Evolutionary conservation across 768 basidiomycete species (phyloP).

Genomic region (Phlebiopsis flavidoalba): DNA sequence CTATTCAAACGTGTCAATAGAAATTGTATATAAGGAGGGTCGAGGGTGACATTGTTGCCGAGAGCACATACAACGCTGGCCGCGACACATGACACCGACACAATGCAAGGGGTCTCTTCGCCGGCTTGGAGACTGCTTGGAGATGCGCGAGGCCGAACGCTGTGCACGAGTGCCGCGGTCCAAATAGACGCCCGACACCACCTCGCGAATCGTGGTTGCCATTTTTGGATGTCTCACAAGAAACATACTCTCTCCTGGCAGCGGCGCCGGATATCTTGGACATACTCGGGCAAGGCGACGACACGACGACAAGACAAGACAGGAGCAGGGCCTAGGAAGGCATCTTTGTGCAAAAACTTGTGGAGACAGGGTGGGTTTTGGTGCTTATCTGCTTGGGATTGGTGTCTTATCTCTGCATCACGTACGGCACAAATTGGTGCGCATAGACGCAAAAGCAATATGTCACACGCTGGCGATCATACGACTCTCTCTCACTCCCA

Average conservation of each 20-base stretch:
- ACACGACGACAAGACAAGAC: not conserved
- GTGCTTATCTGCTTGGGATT: slow-evolving; percentile 5
- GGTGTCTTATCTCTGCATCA: slow-evolving; percentile 9
- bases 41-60: no score
- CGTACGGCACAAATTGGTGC: slow-evolving; percentile 1
- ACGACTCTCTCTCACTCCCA: slow-evolving; percentile 61
- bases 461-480: slow-evolving; percentile 29
- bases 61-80: no score
- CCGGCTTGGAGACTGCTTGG: no score
- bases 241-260: not conserved
- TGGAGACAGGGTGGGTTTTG: slow-evolving; percentile 7
- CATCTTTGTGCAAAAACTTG: not conserved
- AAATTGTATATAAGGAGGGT: no score
- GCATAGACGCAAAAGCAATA: slow-evolving; percentile 14
- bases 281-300: not conserved
- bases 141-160: no score
- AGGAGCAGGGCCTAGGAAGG: not conserved
- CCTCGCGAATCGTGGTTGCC: not conserved
- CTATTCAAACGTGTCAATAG: no score
- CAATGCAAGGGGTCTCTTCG: no score
- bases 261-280: not conserved
- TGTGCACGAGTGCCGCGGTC: no score
- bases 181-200: not conserved
- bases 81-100: no score
- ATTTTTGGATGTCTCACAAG: not conserved